A percentile compares a stretch with the other conserved stretches of the same genome.
Evolutionary conservation across 495 filamentous ascomycete species (phyloP).

Genomic region (Neurospora hispaniola): DNA sequence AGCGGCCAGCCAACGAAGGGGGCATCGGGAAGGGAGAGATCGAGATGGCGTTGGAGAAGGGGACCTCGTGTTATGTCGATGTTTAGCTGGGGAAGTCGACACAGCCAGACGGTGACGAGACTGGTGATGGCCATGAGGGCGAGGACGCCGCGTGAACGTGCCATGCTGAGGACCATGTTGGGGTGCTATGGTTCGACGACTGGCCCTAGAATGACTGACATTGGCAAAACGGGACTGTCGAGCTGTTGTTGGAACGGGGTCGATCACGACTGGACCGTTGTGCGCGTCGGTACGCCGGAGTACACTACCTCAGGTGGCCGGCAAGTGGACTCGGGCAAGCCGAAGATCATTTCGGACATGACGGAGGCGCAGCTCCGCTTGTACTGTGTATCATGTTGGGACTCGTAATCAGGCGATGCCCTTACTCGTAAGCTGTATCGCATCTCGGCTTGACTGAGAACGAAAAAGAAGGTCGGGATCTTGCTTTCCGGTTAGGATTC

Average conservation of each 20-base stretch:
- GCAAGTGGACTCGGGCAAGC: not conserved
- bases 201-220: not conserved
- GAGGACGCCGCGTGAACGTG: slow-evolving; percentile 10
- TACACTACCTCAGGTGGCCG: not conserved
- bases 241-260: not conserved
- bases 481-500: not conserved
- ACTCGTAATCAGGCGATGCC: not conserved
- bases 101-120: slow-evolving; percentile 15
- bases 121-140: slow-evolving; percentile 11
- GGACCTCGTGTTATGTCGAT: not conserved
- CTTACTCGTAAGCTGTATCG: not conserved
- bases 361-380: not conserved
- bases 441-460: not conserved
- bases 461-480: not conserved
- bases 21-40: slow-evolving; percentile 28
- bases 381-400: not conserved
- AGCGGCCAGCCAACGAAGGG: slow-evolving; percentile 39
- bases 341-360: not conserved
- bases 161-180: not conserved
- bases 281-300: not conserved
- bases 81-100: slow-evolving; percentile 11
- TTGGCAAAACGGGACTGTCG: not conserved
- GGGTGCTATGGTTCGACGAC: not conserved
- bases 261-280: not conserved
- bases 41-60: slow-evolving; percentile 2